phyloP scores from a whole-genome alignment of 768 basidiomycete species.

The Rubroboletus satanas region DNA sequence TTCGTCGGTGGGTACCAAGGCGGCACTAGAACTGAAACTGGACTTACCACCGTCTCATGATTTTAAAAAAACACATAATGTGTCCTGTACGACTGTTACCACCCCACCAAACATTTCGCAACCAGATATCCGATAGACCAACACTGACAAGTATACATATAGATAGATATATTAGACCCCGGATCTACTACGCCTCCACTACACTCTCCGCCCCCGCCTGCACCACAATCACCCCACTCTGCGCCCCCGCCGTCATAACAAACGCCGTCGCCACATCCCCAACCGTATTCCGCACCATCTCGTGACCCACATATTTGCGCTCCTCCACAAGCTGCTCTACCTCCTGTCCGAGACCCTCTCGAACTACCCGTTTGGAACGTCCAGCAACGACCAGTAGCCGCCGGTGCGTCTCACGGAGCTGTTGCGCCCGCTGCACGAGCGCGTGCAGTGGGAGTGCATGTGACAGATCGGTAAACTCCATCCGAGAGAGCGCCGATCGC shows the following conservation, averaged over 20 bases:
- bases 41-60: not conserved
- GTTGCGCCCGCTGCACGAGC: conserved; percentile 42
- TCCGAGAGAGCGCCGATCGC: conserved; percentile 50
- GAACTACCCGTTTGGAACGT: conserved; percentile 67
- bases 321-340: conserved; percentile 45
- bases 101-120: too few species aligned
- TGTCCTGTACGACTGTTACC: too few species aligned
- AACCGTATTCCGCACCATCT: conserved; percentile 66
- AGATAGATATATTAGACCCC: not conserved
- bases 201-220: conserved; percentile 46
- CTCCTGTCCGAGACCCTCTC: conserved; percentile 58
- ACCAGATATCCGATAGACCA: not conserved
- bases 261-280: conserved; percentile 83
- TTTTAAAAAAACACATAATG: not conserved
- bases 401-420: conserved; percentile 25
- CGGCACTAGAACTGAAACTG: not conserved
- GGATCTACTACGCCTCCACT: not conserved
- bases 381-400: conserved; percentile 67
- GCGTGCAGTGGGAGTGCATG: conserved; percentile 55
- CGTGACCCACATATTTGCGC: conserved; percentile 6
- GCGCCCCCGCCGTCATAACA: conserved; percentile 55
- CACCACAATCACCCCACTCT: conserved; percentile 61
- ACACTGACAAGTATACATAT: not conserved
- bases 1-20: not conserved
- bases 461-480: conserved; percentile 53